Evolutionary conservation across 176 grass and related monocot species (phyloP), one percentile per base, ranked within the genome.

Genomic region (Eleusine indica): DNA sequence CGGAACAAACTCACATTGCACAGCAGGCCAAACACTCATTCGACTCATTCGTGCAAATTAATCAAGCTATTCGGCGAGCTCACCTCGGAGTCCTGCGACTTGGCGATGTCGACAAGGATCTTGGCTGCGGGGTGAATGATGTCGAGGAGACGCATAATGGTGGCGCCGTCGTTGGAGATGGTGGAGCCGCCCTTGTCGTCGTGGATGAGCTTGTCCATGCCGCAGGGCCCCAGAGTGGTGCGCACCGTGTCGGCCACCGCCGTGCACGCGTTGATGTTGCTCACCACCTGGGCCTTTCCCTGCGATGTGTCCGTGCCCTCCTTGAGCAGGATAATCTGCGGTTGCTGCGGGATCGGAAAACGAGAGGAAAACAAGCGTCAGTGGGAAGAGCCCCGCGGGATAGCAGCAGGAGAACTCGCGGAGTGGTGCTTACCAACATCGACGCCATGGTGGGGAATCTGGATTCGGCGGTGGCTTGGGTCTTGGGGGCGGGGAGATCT

Each of bases 171-270:
- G 76, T 99, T 99, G 83, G 96, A 99, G 72, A 99, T 99, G 81
- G 96, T 99, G 69, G 90, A 90, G 29, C 88, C 89, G 74, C 96
- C 96, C 89, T 96, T 99, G 51, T 94, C 96, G 70, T 99, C 96
- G 83, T 94, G 96, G 80, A 99, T 93, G 79, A 99, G 86, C 87
- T 99, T 99, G 87, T 99, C 96, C 96, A 99, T 99, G 46, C 96
- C 96, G 5, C 96, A 83, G 14, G 96, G 96, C 0, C 96, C 96
- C 58, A 99, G 83, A 1, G 96, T 99, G 71, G 91, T 92, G 7
- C 96, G 93, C 76, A 99, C 87, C 17, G 82, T 75, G 90, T 99
- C 96, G 4, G 83, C 91, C 77, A 99, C 96, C 29, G 78, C 93
- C 43, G 96, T 96, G 85, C 93, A 96, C 19, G 96, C 96, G 85